A percentile compares a stretch with the other conserved stretches of the same genome.
Conservation (phyloP, 805 yeast genomes). For the Grigorovia jiainica region DNA sequence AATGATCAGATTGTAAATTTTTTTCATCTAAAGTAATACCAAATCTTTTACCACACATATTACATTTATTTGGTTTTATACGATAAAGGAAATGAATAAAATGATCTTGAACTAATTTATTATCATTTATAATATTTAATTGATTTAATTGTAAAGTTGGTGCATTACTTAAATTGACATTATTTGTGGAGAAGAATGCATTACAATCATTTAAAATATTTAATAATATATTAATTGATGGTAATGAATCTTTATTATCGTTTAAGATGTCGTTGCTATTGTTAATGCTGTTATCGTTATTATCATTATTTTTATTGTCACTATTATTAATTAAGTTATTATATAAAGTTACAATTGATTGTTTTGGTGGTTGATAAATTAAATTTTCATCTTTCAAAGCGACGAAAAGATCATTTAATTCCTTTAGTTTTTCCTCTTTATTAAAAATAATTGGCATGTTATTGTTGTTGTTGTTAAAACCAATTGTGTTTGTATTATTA, state of each 20-base stretch:
- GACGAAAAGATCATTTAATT: slow-evolving; percentile 14
- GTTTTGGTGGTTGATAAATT: slow-evolving; percentile 18
- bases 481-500: too few relatives aligned
- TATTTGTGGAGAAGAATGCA: slow-evolving; percentile 24
- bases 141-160: slow-evolving; percentile 26
- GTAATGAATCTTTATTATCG: slow-evolving; percentile 11
- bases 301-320: slow-evolving; percentile 4
- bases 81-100: slow-evolving; percentile 24
- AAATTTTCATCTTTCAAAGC: slow-evolving; percentile 18
- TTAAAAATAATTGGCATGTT: too few relatives aligned
- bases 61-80: slow-evolving; percentile 66
- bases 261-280: not conserved
- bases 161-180: slow-evolving; percentile 22
- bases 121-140: slow-evolving; percentile 26
- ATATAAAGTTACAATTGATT: slow-evolving; percentile 22
- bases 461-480: slow-evolving; percentile 13
- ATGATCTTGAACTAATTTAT: slow-evolving; percentile 21
- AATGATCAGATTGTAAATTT: slow-evolving; percentile 49
- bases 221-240: slow-evolving; percentile 16
- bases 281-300: not conserved
- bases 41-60: slow-evolving; percentile 84
- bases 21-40: slow-evolving; percentile 48
- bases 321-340: slow-evolving; percentile 13
- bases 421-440: slow-evolving; percentile 11
- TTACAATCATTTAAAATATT: slow-evolving; percentile 23